Conservation (phyloP, 2,329 filamentous ascomycete species). For the Penicillium freii region DNA sequence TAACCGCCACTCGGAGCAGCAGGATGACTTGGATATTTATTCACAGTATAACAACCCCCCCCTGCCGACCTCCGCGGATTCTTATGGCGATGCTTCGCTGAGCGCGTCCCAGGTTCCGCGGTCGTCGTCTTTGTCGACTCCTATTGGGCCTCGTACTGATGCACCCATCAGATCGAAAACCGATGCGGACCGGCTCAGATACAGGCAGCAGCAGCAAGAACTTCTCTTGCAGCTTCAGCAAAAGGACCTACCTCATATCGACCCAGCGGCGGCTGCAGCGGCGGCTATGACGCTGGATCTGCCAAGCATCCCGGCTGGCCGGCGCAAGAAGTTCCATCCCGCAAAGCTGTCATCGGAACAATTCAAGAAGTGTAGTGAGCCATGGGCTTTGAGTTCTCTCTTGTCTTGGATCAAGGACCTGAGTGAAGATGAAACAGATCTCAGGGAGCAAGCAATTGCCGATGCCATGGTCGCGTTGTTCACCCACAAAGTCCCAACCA, state of each 20-base stretch:
- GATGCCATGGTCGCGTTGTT: conserved; percentile 88
- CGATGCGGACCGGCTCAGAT: conserved; percentile 69
- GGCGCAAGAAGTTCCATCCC: conserved; percentile 80
- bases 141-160: conserved; percentile 72
- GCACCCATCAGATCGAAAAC: conserved; percentile 91
- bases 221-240: conserved; percentile 53
- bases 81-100: conserved; percentile 49
- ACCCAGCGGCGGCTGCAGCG: conserved; percentile 43
- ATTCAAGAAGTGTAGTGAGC: conserved; percentile 80
- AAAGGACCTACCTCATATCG: conserved; percentile 45
- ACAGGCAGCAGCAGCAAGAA: conserved; percentile 55
- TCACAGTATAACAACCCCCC: conserved; percentile 40
- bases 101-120: conserved; percentile 57
- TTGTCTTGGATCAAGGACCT: conserved; percentile 82
- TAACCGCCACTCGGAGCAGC: conserved; percentile 45
- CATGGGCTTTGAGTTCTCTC: conserved; percentile 90
- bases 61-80: conserved; percentile 49
- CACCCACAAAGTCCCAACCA: conserved; percentile 91
- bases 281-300: conserved; percentile 69
- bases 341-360: conserved; percentile 77
- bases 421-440: conserved; percentile 85
- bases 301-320: conserved; percentile 75
- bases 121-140: conserved; percentile 78
- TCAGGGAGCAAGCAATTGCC: conserved; percentile 79
- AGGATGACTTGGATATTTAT: conserved; percentile 39